These are phyloP conservation scores for Cladophialophora chaetospira DNA, from an alignment of 2,329 filamentous ascomycete genomes.

Conservation along the genomic window DNA sequence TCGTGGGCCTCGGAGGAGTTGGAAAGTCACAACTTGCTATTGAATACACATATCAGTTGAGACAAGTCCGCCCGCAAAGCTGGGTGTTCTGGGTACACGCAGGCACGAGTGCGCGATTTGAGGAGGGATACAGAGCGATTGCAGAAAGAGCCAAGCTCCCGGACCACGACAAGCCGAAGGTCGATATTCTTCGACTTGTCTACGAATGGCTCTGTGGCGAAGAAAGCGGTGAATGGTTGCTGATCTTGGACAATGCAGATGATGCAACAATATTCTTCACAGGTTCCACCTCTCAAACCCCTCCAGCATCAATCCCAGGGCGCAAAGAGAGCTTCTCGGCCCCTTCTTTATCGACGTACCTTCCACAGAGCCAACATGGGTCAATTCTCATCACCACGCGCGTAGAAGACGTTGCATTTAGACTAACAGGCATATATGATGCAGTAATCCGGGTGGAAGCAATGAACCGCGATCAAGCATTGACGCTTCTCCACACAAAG, in stretches of 20 bases:
- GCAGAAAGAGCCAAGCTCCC: slow-evolving; percentile 24
- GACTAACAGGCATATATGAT: slow-evolving; percentile 7
- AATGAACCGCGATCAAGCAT: slow-evolving; percentile 25
- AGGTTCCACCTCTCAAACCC: background rate
- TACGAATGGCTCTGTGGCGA: slow-evolving; percentile 28
- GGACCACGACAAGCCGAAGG: slow-evolving; percentile 31
- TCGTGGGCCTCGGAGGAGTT: background rate
- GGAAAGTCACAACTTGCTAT: slow-evolving; percentile 38
- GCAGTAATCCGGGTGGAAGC: slow-evolving; percentile 19
- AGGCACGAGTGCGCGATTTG: slow-evolving; percentile 27
- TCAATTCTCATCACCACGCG: slow-evolving; percentile 29
- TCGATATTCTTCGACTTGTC: slow-evolving; percentile 38
- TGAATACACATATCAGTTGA: slow-evolving; percentile 32
- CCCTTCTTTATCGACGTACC: slow-evolving; percentile 13
- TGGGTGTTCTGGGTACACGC: slow-evolving; percentile 38
- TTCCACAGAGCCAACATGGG: slow-evolving; percentile 30
- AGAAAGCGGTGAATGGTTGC: slow-evolving; percentile 30
- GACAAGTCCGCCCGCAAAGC: slow-evolving; percentile 27
- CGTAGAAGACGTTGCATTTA: background rate
- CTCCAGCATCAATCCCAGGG: background rate
- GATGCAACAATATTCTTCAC: slow-evolving; percentile 28
- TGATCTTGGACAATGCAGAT: slow-evolving; percentile 36
- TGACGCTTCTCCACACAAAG: slow-evolving; percentile 29
- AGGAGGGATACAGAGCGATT: slow-evolving; percentile 34
- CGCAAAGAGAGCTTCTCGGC: background rate